These are phyloP conservation scores for Aspergillus campestris DNA, from an alignment of 495 filamentous ascomycete species.

Conservation along the genomic window DNA sequence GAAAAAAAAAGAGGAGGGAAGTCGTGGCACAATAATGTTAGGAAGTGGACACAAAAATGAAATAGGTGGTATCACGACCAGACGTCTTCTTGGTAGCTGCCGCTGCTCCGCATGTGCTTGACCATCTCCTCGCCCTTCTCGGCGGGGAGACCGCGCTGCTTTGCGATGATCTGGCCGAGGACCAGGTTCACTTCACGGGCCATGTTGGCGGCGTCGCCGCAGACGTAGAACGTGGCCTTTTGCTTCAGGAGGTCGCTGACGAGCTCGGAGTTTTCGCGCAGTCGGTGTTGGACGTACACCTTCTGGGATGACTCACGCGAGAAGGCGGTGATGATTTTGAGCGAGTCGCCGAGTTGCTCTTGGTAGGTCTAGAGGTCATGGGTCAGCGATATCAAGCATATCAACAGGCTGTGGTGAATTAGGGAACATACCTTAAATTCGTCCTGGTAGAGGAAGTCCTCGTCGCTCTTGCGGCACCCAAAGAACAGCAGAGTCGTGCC, in stretches of 20 bases:
- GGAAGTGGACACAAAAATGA: constrained; percentile 8
- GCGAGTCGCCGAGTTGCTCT: constrained; percentile 71
- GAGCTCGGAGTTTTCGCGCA: constrained; percentile 72
- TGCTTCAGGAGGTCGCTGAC: constrained; percentile 85
- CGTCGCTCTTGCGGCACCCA: constrained; percentile 72
- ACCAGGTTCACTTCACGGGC: constrained; percentile 88
- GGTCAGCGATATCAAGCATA: not conserved
- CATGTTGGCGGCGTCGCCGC: constrained; percentile 97
- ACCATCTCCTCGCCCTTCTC: constrained; percentile 90
- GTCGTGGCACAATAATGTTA: constrained; percentile 15
- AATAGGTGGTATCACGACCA: constrained; percentile 57
- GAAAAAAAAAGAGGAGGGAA: constrained; percentile 11
- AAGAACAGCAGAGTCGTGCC: constrained; percentile 91
- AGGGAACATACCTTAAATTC: constrained; percentile 78
- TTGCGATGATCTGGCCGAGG: constrained; percentile 74
- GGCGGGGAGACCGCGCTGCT: constrained; percentile 70
- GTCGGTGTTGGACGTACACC: constrained; percentile 93
- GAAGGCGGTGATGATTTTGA: constrained; percentile 86
- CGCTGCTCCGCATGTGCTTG: constrained; percentile 85
- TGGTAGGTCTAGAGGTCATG: constrained; percentile 58
- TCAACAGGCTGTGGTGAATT: not conserved
- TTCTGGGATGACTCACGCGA: constrained; percentile 74
- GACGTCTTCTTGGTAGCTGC: constrained; percentile 96
- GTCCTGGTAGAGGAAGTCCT: constrained; percentile 88
- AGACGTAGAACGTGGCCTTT: constrained; percentile 94